Evolutionary conservation across 306 rosid species (phyloP).

Genomic region (Gillenia trifoliata): DNA sequence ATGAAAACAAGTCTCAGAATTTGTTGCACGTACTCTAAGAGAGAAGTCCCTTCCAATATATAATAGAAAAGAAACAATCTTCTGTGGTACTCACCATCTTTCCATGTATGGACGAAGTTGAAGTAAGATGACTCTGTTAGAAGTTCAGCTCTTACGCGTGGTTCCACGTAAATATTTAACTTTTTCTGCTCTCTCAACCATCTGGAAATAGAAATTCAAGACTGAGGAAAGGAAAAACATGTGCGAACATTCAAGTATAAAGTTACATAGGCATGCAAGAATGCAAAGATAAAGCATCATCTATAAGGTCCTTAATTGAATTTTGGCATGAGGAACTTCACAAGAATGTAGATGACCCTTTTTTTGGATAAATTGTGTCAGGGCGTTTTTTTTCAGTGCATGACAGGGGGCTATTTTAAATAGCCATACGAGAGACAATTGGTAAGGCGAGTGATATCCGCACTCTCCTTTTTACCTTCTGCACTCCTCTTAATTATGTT

Average conservation of each 20-base stretch:
- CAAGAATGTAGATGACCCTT: not conserved
- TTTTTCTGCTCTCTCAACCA: slow-evolving; percentile 81
- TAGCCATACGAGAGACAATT: not conserved
- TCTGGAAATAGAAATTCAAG: slow-evolving; percentile 37
- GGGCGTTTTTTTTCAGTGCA: not conserved
- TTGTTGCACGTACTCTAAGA: not conserved
- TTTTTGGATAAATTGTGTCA: not conserved
- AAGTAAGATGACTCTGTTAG: slow-evolving; percentile 68
- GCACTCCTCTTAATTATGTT: no score
- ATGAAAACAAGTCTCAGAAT: not conserved
- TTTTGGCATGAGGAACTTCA: not conserved
- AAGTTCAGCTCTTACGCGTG: slow-evolving; percentile 72
- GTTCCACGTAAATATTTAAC: slow-evolving; percentile 76
- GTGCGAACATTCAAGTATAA: not conserved
- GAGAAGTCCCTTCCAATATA: not conserved
- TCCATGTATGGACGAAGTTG: slow-evolving; percentile 79
- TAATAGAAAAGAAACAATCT: not conserved
- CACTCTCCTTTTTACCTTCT: no score
- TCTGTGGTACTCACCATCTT: slow-evolving; percentile 56
- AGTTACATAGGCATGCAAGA: slow-evolving; percentile 3
- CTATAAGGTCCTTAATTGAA: not conserved
- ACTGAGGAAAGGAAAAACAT: slow-evolving; percentile 13
- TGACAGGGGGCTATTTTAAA: not conserved
- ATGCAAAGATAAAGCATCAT: not conserved
- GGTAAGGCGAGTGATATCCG: not conserved